phyloP scores from a whole-genome alignment of 768 basidiomycete genomes.

The Boletus edulis region DNA sequence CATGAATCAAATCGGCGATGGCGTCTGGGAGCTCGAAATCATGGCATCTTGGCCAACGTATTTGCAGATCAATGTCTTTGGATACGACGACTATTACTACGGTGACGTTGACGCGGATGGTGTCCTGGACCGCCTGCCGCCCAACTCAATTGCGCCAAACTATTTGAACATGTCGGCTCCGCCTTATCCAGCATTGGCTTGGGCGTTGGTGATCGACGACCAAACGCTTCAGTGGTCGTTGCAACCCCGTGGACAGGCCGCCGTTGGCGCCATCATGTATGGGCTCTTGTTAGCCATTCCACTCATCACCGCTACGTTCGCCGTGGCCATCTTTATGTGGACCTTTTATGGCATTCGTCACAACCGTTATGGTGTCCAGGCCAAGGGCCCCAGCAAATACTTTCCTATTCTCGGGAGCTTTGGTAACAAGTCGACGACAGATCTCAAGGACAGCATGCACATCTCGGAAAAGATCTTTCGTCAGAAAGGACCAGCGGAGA shows the following conservation, averaged over 20 bases:
- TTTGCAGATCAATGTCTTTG: slow-evolving; percentile 88
- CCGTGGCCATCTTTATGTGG: slow-evolving; percentile 90
- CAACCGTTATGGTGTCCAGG: slow-evolving; percentile 86
- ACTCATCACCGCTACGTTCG: slow-evolving; percentile 77
- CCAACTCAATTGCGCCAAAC: slow-evolving; percentile 81
- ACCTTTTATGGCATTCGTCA: slow-evolving; percentile 95
- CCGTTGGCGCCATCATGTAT: slow-evolving; percentile 85
- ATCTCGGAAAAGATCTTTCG: slow-evolving; percentile 73
- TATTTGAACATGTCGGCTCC: slow-evolving; percentile 92
- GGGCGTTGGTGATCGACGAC: slow-evolving; percentile 83
- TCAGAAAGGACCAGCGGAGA: slow-evolving; percentile 59
- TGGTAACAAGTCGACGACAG: slow-evolving; percentile 64
- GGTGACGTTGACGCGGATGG: slow-evolving; percentile 89
- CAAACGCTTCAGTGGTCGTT: slow-evolving; percentile 72
- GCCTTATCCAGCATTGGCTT: slow-evolving; percentile 82
- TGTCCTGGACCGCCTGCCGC: slow-evolving; percentile 86
- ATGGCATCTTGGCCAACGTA: slow-evolving; percentile 91
- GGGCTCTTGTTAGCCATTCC: slow-evolving; percentile 80
- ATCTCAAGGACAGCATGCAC: slow-evolving; percentile 60
- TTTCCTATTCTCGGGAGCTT: slow-evolving; percentile 80
- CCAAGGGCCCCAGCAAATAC: slow-evolving; percentile 70
- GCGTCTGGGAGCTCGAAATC: slow-evolving; percentile 83
- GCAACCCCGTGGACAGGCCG: slow-evolving; percentile 77
- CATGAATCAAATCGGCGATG: slow-evolving; percentile 63
- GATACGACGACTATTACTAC: slow-evolving; percentile 89